Evolutionary conservation across 2,329 filamentous ascomycete species (phyloP), one percentile per base, ranked within the genome.

Genomic region (Colletotrichum camelliae): DNA sequence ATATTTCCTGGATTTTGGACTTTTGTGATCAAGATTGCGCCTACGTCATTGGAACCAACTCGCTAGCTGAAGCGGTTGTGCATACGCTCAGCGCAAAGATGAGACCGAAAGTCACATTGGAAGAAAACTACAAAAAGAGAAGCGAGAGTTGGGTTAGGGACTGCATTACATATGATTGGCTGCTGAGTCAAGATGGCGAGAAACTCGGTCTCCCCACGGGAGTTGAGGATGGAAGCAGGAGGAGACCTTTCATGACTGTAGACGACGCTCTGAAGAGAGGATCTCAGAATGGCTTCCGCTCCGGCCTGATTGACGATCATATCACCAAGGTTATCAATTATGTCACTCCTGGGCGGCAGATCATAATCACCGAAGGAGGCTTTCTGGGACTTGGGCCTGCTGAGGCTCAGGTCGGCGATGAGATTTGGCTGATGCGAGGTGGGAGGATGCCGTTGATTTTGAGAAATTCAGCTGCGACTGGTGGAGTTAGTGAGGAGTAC

Each of bases 391-490:
- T 73, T 6, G 73, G 57, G 6, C 64, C 70, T 7, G 43, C 57
- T 1, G 58, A 58, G 4, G 12, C 58, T 3, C n/a, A 48, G 33
- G 4, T 39, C 4, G 57, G 21, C 8, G 70, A 75, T 24, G 70
- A 76, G 13, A 13, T 76, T 16, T 76, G 74, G 74, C 33, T 76
- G 7, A 16, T 69, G 6, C 33, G 52, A 21, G 74, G 73, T 21
- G 65, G 64, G 2, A 61, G 70, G 10, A 73, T 69, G 62, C 73
- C 73, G 16, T 29, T 74, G n/a, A 3, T 75, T 9, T 31, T 75
- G 16, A 37, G 67, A 60, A 43, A 18, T 16, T 24, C 4, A 21
- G 43, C 33, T 37, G 55, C 4, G 16, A 15, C 4, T 7, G 24
- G 48, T 18, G 21, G 4, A 16, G 15, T 10, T 64, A 35, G 16